Evolutionary conservation across 306 rosid species (phyloP).

Genomic region (Malus fusca): DNA sequence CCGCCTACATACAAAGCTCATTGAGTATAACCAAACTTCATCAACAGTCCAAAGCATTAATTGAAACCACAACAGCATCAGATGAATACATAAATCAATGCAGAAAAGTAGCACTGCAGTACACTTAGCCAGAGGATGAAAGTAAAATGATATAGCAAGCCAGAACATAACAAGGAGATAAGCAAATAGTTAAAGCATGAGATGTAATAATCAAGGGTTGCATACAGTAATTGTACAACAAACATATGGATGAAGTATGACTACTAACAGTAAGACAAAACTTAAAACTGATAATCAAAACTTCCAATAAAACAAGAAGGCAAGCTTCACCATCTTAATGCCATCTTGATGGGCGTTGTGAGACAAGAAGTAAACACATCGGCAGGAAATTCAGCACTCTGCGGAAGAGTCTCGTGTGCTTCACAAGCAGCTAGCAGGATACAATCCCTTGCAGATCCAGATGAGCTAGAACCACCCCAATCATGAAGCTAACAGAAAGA

Average conservation of each 20-base stretch:
- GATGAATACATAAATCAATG: too few relatives aligned
- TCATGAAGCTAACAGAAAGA: constrained; percentile 62
- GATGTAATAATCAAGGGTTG: neutral
- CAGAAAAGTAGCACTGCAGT: too few relatives aligned
- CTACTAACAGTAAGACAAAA: neutral
- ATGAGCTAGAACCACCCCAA: constrained; percentile 54
- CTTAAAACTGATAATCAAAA: neutral
- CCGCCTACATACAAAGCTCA: too few relatives aligned
- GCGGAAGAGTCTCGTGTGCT: constrained; percentile 95
- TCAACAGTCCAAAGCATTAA: too few relatives aligned
- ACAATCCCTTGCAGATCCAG: constrained; percentile 79
- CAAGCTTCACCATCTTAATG: constrained; percentile 77
- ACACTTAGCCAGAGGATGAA: too few relatives aligned
- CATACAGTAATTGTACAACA: neutral
- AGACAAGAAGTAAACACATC: constrained; percentile 97
- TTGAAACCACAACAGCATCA: too few relatives aligned
- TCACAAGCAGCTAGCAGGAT: constrained; percentile 97
- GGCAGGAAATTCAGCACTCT: constrained; percentile 97
- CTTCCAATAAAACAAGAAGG: neutral
- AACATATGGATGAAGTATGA: neutral
- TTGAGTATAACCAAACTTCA: too few relatives aligned
- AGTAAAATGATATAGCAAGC: neutral
- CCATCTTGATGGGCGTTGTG: constrained; percentile 97
- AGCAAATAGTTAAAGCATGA: neutral
- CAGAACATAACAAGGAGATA: neutral